Percentiles rank a stretch among this genome's conserved stretches.
Conservation (phyloP, 2,329 filamentous ascomycete species). For the Cladosporium austrohemisphaericum region DNA sequence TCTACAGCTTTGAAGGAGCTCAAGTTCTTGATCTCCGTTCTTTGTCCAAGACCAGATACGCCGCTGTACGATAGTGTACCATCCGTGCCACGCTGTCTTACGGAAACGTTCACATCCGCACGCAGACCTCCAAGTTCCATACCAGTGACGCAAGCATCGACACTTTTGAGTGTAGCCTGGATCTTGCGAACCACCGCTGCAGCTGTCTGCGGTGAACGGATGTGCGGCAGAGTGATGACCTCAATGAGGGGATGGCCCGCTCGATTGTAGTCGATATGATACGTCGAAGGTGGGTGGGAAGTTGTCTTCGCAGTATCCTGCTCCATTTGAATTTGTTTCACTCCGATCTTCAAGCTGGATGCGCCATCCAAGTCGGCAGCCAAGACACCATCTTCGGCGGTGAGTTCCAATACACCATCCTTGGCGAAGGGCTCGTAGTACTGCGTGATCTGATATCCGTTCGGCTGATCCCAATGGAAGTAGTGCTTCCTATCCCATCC, state of each 20-base stretch:
- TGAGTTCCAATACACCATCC: slow-evolving; percentile 68
- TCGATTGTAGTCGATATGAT: slow-evolving; percentile 90
- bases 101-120: slow-evolving; percentile 93
- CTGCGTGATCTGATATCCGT: slow-evolving; percentile 96
- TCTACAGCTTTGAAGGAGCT: slow-evolving; percentile 93
- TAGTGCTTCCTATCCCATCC: slow-evolving; percentile 97
- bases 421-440: slow-evolving; percentile 73
- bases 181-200: slow-evolving; percentile 87
- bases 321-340: slow-evolving; percentile 94
- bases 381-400: slow-evolving; percentile 71
- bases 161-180: slow-evolving; percentile 71
- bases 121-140: slow-evolving; percentile 91
- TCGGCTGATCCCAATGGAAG: slow-evolving; percentile 97
- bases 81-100: slow-evolving; percentile 53
- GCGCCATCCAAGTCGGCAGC: slow-evolving; percentile 65
- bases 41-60: slow-evolving; percentile 66
- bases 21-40: slow-evolving; percentile 96
- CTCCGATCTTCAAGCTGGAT: slow-evolving; percentile 68
- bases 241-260: slow-evolving; percentile 89
- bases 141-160: slow-evolving; percentile 81
- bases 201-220: slow-evolving; percentile 82
- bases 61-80: slow-evolving; percentile 52
- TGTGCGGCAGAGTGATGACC: slow-evolving; percentile 87
- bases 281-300: slow-evolving; percentile 66
- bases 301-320: slow-evolving; percentile 96